phyloP scores from a whole-genome alignment of 2,329 filamentous ascomycete genomes.

The Calonectria pseudoturangicola region DNA sequence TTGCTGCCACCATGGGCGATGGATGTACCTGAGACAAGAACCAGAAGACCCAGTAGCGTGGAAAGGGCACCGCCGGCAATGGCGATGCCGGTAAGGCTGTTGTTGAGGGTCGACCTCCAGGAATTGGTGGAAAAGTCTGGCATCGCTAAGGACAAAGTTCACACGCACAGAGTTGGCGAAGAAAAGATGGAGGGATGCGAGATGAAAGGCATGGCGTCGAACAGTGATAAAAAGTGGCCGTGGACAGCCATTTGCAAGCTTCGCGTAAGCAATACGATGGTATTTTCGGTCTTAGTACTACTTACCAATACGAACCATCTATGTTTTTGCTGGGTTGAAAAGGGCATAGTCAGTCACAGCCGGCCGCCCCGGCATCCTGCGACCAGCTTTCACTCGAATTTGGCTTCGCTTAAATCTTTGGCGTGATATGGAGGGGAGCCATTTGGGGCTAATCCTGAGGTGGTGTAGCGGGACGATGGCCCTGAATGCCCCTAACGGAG shows the following conservation, averaged over 20 bases:
- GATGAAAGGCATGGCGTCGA: constrained; percentile 12
- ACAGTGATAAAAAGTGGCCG: constrained; percentile 1
- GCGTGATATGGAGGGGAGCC: neutral
- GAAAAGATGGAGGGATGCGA: constrained; percentile 16
- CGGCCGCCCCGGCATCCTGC: constrained; percentile 28
- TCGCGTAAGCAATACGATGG: constrained; percentile 29
- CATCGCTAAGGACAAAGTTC: constrained; percentile 35
- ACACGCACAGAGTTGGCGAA: constrained; percentile 1
- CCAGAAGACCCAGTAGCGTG: constrained; percentile 43
- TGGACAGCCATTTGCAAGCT: constrained; percentile 22
- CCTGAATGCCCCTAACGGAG: constrained; percentile 11
- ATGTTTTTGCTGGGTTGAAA: constrained; percentile 11
- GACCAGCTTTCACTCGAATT: neutral
- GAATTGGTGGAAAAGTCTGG: constrained; percentile 42
- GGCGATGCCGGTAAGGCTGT: constrained; percentile 46
- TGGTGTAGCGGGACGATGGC: constrained; percentile 1
- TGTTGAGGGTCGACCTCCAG: constrained; percentile 43
- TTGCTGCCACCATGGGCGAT: constrained; percentile 38
- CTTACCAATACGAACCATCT: constrained; percentile 25
- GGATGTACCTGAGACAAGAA: constrained; percentile 52
- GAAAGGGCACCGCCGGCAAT: constrained; percentile 50
- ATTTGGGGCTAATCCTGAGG: constrained; percentile 13
- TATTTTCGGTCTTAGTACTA: constrained; percentile 3
- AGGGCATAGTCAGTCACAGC: constrained; percentile 28
- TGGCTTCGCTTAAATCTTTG: constrained; percentile 9